Conservation (phyloP, 257 asterid genomes). For the Fraxinus anomala region DNA sequence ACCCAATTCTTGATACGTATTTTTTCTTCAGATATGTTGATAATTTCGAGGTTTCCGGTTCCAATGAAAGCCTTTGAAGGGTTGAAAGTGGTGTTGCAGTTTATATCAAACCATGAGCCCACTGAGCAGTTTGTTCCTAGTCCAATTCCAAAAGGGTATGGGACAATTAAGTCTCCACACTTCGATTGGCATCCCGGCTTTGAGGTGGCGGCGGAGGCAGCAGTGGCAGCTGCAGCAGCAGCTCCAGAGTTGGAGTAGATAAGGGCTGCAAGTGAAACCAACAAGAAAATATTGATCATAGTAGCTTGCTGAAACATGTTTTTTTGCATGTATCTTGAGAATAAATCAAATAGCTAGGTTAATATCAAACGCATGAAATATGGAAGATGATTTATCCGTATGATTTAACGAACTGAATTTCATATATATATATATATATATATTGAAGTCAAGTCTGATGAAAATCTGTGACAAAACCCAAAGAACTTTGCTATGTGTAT, state of each 20-base stretch:
- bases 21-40: background rate
- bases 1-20: conserved; percentile 27
- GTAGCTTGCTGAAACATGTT: background rate
- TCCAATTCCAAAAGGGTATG: conserved; percentile 45
- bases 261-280: background rate
- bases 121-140: conserved; percentile 30
- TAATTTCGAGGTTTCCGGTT: background rate
- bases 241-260: too few relatives aligned
- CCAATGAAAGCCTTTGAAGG: conserved; percentile 24
- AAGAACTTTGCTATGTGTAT: too few relatives aligned
- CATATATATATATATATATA: too few relatives aligned
- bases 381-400: background rate
- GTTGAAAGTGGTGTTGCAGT: conserved; percentile 28
- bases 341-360: background rate
- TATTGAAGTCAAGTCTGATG: background rate
- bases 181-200: conserved; percentile 28
- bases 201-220: background rate
- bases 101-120: conserved; percentile 20
- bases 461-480: background rate
- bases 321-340: background rate
- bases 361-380: too few relatives aligned
- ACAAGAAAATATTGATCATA: too few relatives aligned
- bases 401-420: background rate
- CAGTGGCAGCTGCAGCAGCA: too few relatives aligned
- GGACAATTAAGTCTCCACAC: conserved; percentile 37